Percentiles rank a stretch among this genome's conserved stretches.
Evolutionary conservation across 1,284 basidiomycete genomes (phyloP).

Genomic region (Phaffia rhodozyma): DNA sequence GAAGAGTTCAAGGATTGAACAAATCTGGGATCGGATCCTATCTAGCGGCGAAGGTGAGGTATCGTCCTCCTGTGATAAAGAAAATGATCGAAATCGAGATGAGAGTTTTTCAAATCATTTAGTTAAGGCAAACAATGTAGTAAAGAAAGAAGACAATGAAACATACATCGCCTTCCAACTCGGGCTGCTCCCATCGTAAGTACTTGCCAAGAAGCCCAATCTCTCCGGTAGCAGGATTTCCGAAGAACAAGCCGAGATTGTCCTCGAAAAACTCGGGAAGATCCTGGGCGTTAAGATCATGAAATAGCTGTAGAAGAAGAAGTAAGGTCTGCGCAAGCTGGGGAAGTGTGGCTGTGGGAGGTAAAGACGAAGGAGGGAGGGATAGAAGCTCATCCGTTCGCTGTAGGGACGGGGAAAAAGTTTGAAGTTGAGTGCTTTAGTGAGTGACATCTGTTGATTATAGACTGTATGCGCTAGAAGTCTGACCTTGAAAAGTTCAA

Average conservation of each 20-base stretch:
- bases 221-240: conserved; percentile 36
- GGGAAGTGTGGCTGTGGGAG: conserved; percentile 32
- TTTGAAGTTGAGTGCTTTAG: conserved; percentile 32
- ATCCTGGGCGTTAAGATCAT: conserved; percentile 91
- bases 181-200: conserved; percentile 60
- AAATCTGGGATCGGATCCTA: conserved; percentile 75
- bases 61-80: conserved; percentile 58
- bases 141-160: conserved; percentile 3
- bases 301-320: conserved; percentile 73
- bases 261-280: conserved; percentile 92
- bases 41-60: conserved; percentile 67
- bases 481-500: conserved; percentile 57
- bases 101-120: conserved; percentile 19
- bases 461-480: neutral
- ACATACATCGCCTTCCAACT: conserved; percentile 59
- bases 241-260: conserved; percentile 68
- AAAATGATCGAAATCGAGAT: conserved; percentile 4
- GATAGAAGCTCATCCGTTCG: conserved; percentile 39
- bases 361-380: conserved; percentile 30
- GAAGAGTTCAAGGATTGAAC: conserved; percentile 88
- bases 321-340: conserved; percentile 60
- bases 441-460: conserved; percentile 47
- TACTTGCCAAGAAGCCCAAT: conserved; percentile 64
- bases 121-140: neutral
- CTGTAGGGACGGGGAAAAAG: conserved; percentile 14